Base-by-base conservation (phyloP, 768 basidiomycete genomes). In the Lentinula lateritia region DNA sequence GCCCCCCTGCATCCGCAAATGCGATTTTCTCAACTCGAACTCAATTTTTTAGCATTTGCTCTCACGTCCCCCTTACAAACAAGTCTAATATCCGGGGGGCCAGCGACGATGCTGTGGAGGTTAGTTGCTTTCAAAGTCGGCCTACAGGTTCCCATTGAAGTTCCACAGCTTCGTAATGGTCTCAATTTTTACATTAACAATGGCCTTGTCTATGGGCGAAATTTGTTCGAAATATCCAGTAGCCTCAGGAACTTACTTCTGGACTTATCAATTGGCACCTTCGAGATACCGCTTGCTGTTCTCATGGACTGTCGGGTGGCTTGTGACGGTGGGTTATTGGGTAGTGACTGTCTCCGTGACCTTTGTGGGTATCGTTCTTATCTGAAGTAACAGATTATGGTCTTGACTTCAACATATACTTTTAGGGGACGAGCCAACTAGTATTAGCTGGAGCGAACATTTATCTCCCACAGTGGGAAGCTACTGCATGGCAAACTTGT, bases 241-340 rank as follows among this genome's bases (percentile, higher is more conserved):
- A 1, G 83, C 83, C 0, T 83, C 83, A 0, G 85, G 85, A 15
- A 80, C 84, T 1, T 86, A 85, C 64, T 86, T 88, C 65, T 89
- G 87, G 87, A 81, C 83, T 50, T 87, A 83, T 65, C 79, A 82
- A 52, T 74, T 89, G 8, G 80, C 83, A 0, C 77, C 50, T 3
- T 81, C 84, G 0, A 75, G 73, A 53, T 78, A 76, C 60, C 76
- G 81, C 57, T 71, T 86, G 6, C 65, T 86, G 8, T 70, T 81
- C 2, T 84, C 83, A 15, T 89, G 87, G 83, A 82, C 88, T 52
- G 84, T 84, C 60, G 87, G 87, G 6, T 89, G 87, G 87, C 71
- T 88, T 16, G 85, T 83, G 1, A 75, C 87, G 66, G 85, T 86
- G 34, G 87, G 87, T 28, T 83, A 87, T 13, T 89, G 87, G 86